Evolutionary conservation across 805 yeast species (phyloP).

Genomic region (Limtongia smithiae): DNA sequence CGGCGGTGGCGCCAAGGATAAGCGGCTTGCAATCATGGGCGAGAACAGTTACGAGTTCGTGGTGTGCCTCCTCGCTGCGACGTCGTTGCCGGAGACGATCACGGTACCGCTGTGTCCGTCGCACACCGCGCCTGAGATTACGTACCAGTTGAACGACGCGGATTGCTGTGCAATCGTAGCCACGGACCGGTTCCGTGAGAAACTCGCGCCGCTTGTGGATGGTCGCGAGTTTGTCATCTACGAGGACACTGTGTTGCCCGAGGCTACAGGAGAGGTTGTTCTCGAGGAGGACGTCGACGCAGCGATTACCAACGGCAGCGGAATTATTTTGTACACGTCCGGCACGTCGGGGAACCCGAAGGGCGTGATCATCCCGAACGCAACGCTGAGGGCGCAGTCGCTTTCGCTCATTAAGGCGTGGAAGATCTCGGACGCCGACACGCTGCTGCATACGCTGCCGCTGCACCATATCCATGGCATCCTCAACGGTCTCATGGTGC

Average conservation of each 20-base stretch:
- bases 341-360: slow-evolving; percentile 39
- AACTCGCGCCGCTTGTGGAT: slow-evolving; percentile 28
- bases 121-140: slow-evolving; percentile 35
- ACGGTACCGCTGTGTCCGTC: slow-evolving; percentile 39
- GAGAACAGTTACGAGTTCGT: slow-evolving; percentile 37
- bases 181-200: slow-evolving; percentile 32
- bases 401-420: slow-evolving; percentile 36
- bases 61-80: slow-evolving; percentile 32
- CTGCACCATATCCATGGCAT: slow-evolving; percentile 39
- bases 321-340: slow-evolving; percentile 37
- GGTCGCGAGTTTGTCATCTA: slow-evolving; percentile 19
- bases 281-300: slow-evolving; percentile 5
- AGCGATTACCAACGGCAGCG: slow-evolving; percentile 22
- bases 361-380: slow-evolving; percentile 37
- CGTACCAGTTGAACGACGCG: slow-evolving; percentile 35
- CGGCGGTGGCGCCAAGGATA: slow-evolving; percentile 10
- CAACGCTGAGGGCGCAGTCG: slow-evolving; percentile 36
- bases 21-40: slow-evolving; percentile 38
- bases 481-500: slow-evolving; percentile 36
- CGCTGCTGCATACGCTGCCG: slow-evolving; percentile 37
- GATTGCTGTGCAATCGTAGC: slow-evolving; percentile 34
- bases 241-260: slow-evolving; percentile 27
- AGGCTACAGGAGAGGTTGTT: slow-evolving; percentile 2
- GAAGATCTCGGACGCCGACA: slow-evolving; percentile 32
- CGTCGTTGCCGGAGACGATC: slow-evolving; percentile 34